Conservation (phyloP, 257 asterid species). For the Solanum acaule region DNA sequence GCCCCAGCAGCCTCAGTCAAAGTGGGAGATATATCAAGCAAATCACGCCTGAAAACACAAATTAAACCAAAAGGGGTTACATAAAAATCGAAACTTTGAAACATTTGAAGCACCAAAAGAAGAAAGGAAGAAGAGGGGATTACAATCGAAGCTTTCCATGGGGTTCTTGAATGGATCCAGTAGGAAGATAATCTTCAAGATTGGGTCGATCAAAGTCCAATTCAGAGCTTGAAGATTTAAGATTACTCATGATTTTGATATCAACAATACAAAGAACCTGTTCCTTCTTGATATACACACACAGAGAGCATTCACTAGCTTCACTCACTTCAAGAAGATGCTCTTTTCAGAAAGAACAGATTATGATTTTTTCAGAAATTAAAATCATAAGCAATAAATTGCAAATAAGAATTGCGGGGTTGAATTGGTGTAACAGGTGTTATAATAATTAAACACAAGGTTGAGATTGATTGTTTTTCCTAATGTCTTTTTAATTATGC, state of each 20-base stretch:
- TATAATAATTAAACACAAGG: not conserved
- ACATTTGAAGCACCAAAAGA: not conserved
- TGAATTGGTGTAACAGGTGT: not conserved
- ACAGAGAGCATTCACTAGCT: not conserved
- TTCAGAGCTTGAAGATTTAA: conserved; percentile 46
- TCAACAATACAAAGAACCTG: not conserved
- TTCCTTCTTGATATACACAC: not conserved
- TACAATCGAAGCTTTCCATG: conserved; percentile 76
- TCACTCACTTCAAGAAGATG: not conserved
- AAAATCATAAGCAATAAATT: not conserved
- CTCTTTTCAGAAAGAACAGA: not conserved
- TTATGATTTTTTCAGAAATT: not conserved
- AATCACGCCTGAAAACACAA: conserved; percentile 53
- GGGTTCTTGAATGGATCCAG: conserved; percentile 83
- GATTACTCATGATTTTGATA: not conserved
- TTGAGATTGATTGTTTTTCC: not conserved
- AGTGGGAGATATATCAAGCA: conserved; percentile 90
- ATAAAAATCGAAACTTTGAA: not conserved
- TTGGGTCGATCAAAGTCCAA: conserved; percentile 91
- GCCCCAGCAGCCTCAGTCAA: conserved; percentile 99
- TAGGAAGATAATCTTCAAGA: conserved; percentile 82
- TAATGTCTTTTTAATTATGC: too few species aligned
- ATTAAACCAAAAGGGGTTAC: not conserved
- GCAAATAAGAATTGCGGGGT: not conserved
- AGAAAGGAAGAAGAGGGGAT: not conserved